Evolutionary conservation across 371 early-diverging fungal species (phyloP), one percentile per base, ranked within the genome.

Genomic region (Dinochytrium kinnereticum): DNA sequence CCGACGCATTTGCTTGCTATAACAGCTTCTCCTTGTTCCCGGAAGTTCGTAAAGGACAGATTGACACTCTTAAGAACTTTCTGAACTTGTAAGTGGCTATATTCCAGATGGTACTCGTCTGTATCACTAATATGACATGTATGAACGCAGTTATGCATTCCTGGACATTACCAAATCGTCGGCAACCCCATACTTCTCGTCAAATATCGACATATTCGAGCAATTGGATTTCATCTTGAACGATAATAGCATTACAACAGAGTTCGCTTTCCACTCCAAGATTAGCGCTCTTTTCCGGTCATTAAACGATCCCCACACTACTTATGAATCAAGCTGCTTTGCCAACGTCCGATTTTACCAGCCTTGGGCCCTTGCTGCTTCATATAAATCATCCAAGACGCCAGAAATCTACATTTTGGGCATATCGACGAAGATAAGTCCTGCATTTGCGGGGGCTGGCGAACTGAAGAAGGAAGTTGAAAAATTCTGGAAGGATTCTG

Each of bases 1-100:
- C 36, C 15, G 61, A 61, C 24, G 61, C 61, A 33, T 61, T 61
- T 34, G 34, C 61, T 34, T 75, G 76, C 61, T 75, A 57, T 68
- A 71, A 70, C 37, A 21, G 21, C 26, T 75, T 75, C 66, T n/a
- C 55, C 19, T 34, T 71, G 7, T 51, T 64, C 24, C 39, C 68
- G 24, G 68, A 51, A 7, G 68, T 69, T 40, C 69, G 65, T 36
- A 51, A 53, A 39, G 59, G 53, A 2, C 76, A 75, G 50, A 39
- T 71, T 30, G 68, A 51, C 31, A 55, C 76, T 17, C 36, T 75
- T 17, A 71, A 70, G 68, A 34, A 30, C 15, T 75, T 69, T 61
- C 65, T 71, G 17, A 33, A 71, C 19, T 66, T 40, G 66, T 66
- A n/a, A n/a, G 66, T 66, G 26, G 34, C 36, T 7, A 7, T 55